Evolutionary conservation across 108 stramenopile genomes (phyloP).

Genomic region (Parietichytrium sp.): DNA sequence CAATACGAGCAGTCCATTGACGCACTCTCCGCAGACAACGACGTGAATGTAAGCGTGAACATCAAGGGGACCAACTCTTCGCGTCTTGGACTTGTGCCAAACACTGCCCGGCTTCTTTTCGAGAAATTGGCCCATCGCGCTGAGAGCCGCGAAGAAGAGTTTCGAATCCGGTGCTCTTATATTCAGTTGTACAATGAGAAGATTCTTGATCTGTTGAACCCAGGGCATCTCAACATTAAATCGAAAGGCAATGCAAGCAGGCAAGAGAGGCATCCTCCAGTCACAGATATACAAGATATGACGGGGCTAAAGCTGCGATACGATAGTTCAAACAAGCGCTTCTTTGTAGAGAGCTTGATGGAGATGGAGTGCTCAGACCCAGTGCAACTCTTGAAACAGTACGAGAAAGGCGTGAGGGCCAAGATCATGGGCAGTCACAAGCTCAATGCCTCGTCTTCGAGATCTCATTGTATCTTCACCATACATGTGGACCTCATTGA

Average conservation of each 20-base stretch:
- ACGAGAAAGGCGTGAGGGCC: constrained; percentile 55
- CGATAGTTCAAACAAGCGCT: neutral
- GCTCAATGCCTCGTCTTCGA: constrained; percentile 66
- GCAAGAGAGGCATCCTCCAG: too few species aligned
- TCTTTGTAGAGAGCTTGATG: constrained; percentile 49
- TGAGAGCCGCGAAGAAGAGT: neutral
- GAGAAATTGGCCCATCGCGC: neutral
- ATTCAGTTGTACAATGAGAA: constrained; percentile 68
- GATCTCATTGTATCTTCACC: constrained; percentile 62
- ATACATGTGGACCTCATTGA: constrained; percentile 66
- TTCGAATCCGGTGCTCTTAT: constrained; percentile 42
- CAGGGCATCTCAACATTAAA: neutral
- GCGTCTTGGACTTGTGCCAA: neutral
- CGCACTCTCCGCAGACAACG: neutral
- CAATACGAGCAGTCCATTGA: too few species aligned
- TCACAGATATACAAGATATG: too few species aligned
- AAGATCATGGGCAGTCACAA: constrained; percentile 62
- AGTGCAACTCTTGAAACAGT: constrained; percentile 52
- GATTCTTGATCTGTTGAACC: constrained; percentile 61
- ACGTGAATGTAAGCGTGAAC: neutral
- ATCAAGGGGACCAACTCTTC: neutral
- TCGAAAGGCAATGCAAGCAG: neutral
- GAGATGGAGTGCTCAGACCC: constrained; percentile 49
- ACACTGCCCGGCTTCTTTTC: neutral
- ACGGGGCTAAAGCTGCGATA: neutral